A percentile compares a stretch with the other conserved stretches of the same genome.
phyloP scores from a whole-genome alignment of 371 early-diverging fungal genomes.

The Mortierella sp. region DNA sequence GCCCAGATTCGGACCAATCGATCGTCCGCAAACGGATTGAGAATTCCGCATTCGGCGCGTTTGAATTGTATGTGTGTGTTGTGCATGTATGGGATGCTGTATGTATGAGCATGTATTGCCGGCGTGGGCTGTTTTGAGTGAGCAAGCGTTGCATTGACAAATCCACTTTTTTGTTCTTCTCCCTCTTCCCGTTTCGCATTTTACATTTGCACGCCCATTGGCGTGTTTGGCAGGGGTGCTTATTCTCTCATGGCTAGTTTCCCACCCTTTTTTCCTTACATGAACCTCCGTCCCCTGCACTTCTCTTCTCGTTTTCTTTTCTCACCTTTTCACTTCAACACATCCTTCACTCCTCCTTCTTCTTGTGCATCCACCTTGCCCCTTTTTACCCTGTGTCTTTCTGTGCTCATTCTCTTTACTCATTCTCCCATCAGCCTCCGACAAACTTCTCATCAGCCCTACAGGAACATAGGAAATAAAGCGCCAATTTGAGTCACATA shows the following conservation, averaged over 20 bases:
- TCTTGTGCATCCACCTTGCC: too few relatives aligned
- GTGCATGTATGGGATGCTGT: too few relatives aligned
- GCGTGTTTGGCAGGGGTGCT: neutral
- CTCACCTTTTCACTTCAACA: constrained; percentile 18
- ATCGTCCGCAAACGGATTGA: neutral
- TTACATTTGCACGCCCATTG: too few relatives aligned
- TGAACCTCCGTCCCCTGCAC: neutral
- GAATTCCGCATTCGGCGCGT: constrained; percentile 7
- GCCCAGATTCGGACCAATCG: neutral
- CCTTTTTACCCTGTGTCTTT: neutral
- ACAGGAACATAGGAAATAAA: neutral
- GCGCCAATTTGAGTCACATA: neutral
- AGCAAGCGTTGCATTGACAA: too few relatives aligned
- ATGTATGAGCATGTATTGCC: too few relatives aligned
- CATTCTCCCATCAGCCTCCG: constrained; percentile 5
- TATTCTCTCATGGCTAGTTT: neutral
- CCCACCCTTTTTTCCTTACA: constrained; percentile 9
- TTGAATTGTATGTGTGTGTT: neutral
- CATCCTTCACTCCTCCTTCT: neutral
- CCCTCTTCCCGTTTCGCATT: too few relatives aligned
- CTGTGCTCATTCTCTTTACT: too few relatives aligned
- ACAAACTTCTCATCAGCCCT: neutral
- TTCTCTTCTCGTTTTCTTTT: neutral
- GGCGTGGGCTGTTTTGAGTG: too few relatives aligned
- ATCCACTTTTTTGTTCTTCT: too few relatives aligned